Evolutionary conservation across 2,329 filamentous ascomycete genomes (phyloP), one percentile per base, ranked within the genome.

Genomic region (Cladorrhinum sp.): DNA sequence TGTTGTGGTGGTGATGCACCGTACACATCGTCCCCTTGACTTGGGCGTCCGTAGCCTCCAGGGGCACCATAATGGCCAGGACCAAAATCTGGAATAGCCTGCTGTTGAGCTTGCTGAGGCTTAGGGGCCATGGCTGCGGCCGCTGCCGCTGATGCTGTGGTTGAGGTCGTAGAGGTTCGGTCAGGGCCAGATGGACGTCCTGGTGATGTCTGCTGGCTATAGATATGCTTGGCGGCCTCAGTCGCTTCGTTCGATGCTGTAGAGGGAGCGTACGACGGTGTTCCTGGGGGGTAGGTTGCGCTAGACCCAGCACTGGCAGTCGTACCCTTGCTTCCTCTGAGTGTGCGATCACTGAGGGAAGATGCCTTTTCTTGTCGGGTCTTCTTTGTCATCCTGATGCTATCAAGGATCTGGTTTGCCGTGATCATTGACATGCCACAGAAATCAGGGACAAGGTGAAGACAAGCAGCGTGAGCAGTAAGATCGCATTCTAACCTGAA

Each of bases 341-440:
- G 77, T 2, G 88, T 92, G 70, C 84, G 83, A 55, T 86, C 85
- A 62, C 82, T 84, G 74, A 94, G 79, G 50, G 77, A 83, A 1
- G 80, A 76, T 0, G 76, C 77, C 73, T 86, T 84, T 57, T 80
- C 80, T 75, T 89, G 81, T 55, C 80, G 76, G 62, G 86, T 84
- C 71, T 87, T 86, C 77, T 93, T 96, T 62, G 90, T 88, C 55
- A 86, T 87, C 71, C 91, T 86, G 68, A 97, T 90, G 55, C 93
- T 91, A 65, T 92, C 89, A 58, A 98, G 76, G 66, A 99, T 97
- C 72, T 96, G 87, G 74, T 97, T 98, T 49, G 95, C 95, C 39
- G 91, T 90, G 60, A 95, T 90, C 95, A 98, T 98, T 26, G 92
- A 96, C 92, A 99, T 99, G 68, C 95, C 95, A 74, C 95, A 99